Evolutionary conservation across 257 asterid species (phyloP).

Genomic region (Henckelia pumila): DNA sequence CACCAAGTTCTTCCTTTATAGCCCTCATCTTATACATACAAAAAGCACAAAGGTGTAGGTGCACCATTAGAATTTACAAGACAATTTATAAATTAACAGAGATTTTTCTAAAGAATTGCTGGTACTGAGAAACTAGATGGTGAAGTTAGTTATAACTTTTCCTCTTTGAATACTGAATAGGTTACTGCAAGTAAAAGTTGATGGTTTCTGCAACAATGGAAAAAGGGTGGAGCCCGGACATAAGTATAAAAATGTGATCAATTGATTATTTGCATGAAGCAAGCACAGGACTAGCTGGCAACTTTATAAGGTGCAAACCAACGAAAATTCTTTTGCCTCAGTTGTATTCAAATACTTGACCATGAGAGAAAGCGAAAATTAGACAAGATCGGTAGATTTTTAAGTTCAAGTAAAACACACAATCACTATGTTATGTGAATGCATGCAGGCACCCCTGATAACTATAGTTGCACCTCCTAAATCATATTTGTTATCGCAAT

Average conservation of each 20-base stretch:
- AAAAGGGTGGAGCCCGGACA: constrained; percentile 3
- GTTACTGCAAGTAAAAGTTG: too few species aligned
- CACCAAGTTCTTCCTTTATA: constrained; percentile 97
- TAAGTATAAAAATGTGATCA: constrained; percentile 3
- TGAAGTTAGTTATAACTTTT: background rate
- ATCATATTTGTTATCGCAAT: background rate
- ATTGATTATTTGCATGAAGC: constrained; percentile 9
- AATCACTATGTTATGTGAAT: constrained; percentile 1
- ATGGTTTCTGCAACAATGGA: constrained; percentile 1
- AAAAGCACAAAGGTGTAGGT: constrained; percentile 19
- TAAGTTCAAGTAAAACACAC: background rate
- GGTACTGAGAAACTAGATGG: constrained; percentile 8
- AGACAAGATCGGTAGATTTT: constrained; percentile 10
- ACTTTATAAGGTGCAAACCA: constrained; percentile 6
- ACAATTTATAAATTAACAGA: constrained; percentile 16
- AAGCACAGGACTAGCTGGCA: constrained; percentile 4
- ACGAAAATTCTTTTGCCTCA: constrained; percentile 5
- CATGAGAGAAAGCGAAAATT: background rate
- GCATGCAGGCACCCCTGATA: constrained; percentile 24
- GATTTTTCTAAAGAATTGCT: constrained; percentile 2
- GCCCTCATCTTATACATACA: constrained; percentile 86
- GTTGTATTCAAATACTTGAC: background rate
- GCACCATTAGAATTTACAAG: constrained; percentile 23
- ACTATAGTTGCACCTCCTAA: constrained; percentile 19
- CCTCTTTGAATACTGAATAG: too few species aligned